Conservation (phyloP, 768 basidiomycete genomes). For the Boletus reticulatus region DNA sequence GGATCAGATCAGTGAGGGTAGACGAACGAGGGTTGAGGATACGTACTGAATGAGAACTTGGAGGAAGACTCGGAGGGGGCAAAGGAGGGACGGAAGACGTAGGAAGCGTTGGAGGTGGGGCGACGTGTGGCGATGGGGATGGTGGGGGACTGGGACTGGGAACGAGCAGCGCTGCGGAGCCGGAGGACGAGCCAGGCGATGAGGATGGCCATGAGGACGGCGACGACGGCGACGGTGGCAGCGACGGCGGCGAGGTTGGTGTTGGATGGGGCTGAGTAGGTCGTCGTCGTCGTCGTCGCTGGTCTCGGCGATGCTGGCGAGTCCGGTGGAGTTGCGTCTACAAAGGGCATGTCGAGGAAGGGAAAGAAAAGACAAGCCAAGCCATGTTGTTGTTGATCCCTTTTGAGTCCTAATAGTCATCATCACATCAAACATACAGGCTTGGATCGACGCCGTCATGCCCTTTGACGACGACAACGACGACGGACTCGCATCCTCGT, state of each 20-base stretch:
- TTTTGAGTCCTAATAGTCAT: background rate
- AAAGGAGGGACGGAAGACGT: constrained; percentile 21
- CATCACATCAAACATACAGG: background rate
- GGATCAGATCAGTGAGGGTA: background rate
- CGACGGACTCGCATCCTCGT: background rate
- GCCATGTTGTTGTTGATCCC: background rate
- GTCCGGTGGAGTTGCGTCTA: background rate
- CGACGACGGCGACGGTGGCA: constrained; percentile 25
- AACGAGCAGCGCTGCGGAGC: constrained; percentile 14
- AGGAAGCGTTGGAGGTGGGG: constrained; percentile 4
- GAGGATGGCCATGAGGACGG: constrained; percentile 23
- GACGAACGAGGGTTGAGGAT: too few relatives aligned
- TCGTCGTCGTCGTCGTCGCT: background rate
- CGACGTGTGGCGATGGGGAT: constrained; percentile 3
- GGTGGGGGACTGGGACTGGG: background rate
- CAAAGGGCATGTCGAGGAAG: background rate
- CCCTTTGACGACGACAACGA: constrained; percentile 14
- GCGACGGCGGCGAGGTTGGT: constrained; percentile 23
- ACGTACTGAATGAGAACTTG: constrained; percentile 29
- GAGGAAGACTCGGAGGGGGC: constrained; percentile 26
- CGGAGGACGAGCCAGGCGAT: constrained; percentile 26
- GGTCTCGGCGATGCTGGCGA: background rate
- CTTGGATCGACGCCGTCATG: background rate
- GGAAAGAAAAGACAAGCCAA: background rate
- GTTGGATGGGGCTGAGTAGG: constrained; percentile 14